Conservation (phyloP, 176 grass and related monocot genomes). For the Oryza officinalis region DNA sequence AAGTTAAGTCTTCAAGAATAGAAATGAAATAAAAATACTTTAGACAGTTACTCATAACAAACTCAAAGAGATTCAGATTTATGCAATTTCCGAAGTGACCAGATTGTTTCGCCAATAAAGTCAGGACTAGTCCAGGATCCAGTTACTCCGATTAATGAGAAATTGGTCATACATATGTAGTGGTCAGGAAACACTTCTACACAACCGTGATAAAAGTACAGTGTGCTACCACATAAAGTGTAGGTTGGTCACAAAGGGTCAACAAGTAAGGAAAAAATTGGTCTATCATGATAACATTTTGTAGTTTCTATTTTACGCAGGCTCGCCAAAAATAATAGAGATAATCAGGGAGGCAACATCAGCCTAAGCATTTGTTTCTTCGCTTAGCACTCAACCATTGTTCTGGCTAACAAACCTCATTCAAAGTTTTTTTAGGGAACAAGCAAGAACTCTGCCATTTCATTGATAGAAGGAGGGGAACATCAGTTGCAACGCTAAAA, state of each 20-base stretch:
- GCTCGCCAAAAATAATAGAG: background rate
- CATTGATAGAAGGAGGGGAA: no score
- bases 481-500: no score
- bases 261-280: constrained; percentile 1
- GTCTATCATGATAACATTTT: background rate
- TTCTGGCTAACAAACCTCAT: background rate
- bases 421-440: background rate
- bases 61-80: background rate
- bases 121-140: background rate
- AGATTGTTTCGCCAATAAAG: background rate
- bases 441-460: no score
- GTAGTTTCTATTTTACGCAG: background rate
- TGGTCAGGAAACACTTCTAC: background rate
- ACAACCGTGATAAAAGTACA: background rate
- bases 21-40: background rate
- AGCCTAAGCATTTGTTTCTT: constrained; percentile 15
- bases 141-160: background rate
- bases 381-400: background rate
- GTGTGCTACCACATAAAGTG: background rate
- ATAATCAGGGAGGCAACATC: constrained; percentile 9
- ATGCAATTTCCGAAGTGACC: background rate
- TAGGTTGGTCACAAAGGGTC: background rate
- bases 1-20: constrained; percentile 14
- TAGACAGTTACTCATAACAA: background rate
- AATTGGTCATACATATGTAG: background rate